phyloP scores from a whole-genome alignment of 2,329 filamentous ascomycete species.

The Penicillium occitanis region DNA sequence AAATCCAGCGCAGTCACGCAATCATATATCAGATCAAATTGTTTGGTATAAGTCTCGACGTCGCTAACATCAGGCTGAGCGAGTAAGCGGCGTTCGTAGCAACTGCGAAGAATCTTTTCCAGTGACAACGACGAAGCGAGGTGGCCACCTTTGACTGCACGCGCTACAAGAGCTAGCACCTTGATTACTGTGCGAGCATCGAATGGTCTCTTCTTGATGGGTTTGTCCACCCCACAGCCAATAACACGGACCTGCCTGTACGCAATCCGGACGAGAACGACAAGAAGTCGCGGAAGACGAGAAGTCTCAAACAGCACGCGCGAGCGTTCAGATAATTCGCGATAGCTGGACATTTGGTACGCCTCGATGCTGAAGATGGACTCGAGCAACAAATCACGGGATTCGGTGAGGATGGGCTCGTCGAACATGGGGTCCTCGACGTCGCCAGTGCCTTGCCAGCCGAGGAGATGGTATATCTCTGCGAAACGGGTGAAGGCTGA shows the following conservation, averaged over 20 bases:
- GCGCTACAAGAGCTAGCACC: background rate
- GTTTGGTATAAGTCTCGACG: background rate
- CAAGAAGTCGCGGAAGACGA: slow-evolving; percentile 17
- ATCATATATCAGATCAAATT: slow-evolving; percentile 13
- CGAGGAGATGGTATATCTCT: slow-evolving; percentile 18
- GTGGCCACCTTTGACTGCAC: background rate
- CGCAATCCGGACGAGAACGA: slow-evolving; percentile 12
- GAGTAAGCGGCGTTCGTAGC: slow-evolving; percentile 13
- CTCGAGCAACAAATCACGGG: background rate
- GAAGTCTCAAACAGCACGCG: slow-evolving; percentile 4
- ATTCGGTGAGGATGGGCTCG: background rate
- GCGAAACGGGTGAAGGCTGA: slow-evolving; percentile 12
- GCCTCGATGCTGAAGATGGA: background rate
- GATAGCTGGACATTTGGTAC: background rate
- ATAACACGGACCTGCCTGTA: slow-evolving; percentile 11
- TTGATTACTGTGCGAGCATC: slow-evolving; percentile 3
- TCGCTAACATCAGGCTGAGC: background rate
- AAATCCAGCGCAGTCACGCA: slow-evolving; percentile 15
- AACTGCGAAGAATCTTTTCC: slow-evolving; percentile 15
- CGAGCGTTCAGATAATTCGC: background rate
- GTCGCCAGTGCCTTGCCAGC: background rate
- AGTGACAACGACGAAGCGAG: background rate
- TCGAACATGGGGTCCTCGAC: background rate
- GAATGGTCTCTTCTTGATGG: background rate
- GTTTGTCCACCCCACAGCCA: slow-evolving; percentile 25